Base-by-base conservation (phyloP, 257 asterid genomes). In the Linderniella brevidens region DNA sequence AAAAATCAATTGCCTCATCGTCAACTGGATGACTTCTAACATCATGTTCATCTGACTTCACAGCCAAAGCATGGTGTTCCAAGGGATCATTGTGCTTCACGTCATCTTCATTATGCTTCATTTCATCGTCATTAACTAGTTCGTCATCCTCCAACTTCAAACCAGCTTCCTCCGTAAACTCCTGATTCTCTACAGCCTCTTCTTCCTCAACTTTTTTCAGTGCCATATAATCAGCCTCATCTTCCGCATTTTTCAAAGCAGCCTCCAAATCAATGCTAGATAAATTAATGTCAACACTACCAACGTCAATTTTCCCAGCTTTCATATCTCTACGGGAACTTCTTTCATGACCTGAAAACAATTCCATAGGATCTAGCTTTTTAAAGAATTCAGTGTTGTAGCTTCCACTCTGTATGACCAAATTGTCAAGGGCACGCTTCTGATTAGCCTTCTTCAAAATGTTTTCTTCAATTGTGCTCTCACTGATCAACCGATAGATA, bases 201-300 rank as follows among this genome's bases (percentile, higher is more conserved):
- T 90, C 99, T 60, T 90, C 86, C 67, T 90, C 96, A 59, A 90
- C 96, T 77, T 68, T 90, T 78, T 90, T 85, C 66, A 85, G 64
- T 9, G 99, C 99, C 88, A 90, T 90, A 77, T 90, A 90, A 65
- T 85, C 99, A 9, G 96, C 99, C 69, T 90, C 99, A 77, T 90
- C 99, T 71, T 90, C 99, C 43, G 92, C 99, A 68, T 75, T 72
- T 67, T 79, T 86, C 59, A 90, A 65, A 63, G 99, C 99, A 61
- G 96, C 94, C 67, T 90, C 99, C 73, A 90, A 70, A 59, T 90
- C 96, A 9, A 74, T 86, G 59, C 69, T 75, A 63, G 99, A 85
- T 56, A 82, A 63, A 61, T 68, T 53, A 44, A 57, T 48, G 60
- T 75, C 96, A 56, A 72, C 69, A 25, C 66, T 53, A 62, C 20